Percentiles rank a stretch among this genome's conserved stretches.
Conservation (phyloP, 345 rosid genomes). For the Murraya paniculata region DNA sequence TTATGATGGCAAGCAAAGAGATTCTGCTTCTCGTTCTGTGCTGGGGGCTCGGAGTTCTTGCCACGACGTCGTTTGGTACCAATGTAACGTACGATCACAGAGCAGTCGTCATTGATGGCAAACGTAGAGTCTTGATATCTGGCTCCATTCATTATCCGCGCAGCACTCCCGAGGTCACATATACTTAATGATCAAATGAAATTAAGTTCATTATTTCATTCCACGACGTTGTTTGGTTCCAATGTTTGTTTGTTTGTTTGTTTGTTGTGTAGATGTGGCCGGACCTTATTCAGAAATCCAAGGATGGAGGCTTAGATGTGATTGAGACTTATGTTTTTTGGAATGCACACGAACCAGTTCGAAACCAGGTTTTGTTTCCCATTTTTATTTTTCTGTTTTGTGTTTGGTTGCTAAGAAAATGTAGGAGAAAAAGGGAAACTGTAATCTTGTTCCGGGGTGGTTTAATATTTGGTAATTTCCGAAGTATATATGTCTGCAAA, state of each 20-base stretch:
- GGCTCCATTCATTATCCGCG: conserved; percentile 99
- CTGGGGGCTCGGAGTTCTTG: conserved; percentile 26
- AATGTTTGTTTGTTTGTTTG: conserved; percentile 4
- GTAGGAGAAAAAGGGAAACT: background rate
- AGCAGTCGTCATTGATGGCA: conserved; percentile 74
- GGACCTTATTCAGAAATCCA: conserved; percentile 87
- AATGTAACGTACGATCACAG: conserved; percentile 82
- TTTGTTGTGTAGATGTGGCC: conserved; percentile 98
- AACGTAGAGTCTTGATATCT: conserved; percentile 67
- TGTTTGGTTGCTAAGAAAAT: conserved; percentile 25
- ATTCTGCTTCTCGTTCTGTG: conserved; percentile 15
- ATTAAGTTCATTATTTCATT: too few relatives aligned
- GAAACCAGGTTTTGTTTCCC: conserved; percentile 55
- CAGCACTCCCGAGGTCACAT: conserved; percentile 74
- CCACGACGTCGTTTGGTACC: conserved; percentile 38
- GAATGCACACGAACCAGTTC: conserved; percentile 80
- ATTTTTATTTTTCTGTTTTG: background rate
- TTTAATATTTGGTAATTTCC: background rate
- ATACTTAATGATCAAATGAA: too few relatives aligned
- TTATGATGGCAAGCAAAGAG: conserved; percentile 12
- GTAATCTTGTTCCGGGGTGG: background rate
- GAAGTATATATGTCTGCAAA: background rate
- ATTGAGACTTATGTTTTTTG: conserved; percentile 95
- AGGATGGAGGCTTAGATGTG: conserved; percentile 91
- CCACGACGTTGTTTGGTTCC: fast-evolving